Evolutionary conservation across 2,329 filamentous ascomycete species (phyloP).

Genomic region (Berkeleyomyces basicola): DNA sequence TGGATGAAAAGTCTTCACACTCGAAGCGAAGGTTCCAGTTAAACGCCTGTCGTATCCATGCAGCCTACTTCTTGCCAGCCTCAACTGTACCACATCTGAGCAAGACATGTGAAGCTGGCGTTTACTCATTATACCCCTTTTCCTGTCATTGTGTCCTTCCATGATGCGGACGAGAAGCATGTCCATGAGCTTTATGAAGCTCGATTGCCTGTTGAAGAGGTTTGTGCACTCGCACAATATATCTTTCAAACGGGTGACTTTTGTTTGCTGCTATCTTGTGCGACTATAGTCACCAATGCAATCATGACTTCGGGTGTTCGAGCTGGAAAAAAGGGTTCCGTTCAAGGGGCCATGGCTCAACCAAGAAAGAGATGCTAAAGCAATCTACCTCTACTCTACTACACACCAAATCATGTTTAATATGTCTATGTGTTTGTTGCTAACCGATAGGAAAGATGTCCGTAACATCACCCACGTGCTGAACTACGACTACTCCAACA

Average conservation of each 20-base stretch:
- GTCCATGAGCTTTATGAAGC: not conserved
- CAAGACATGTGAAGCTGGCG: not conserved
- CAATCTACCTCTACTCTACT: too few relatives aligned
- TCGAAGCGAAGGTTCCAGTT: slow-evolving; percentile 3
- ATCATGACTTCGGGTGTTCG: slow-evolving; percentile 5
- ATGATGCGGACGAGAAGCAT: not conserved
- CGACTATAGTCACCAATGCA: slow-evolving; percentile 5
- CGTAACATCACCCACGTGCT: slow-evolving; percentile 99
- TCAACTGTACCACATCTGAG: not conserved
- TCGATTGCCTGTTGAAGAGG: slow-evolving; percentile 7
- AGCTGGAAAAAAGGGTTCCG: not conserved
- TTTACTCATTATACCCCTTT: not conserved
- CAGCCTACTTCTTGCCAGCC: not conserved
- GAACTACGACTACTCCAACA: slow-evolving; percentile 99
- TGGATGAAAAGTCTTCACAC: not conserved
- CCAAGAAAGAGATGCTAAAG: not conserved
- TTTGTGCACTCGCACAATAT: not conserved
- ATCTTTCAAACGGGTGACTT: slow-evolving; percentile 3
- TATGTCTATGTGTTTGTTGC: slow-evolving; percentile 22
- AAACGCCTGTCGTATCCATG: slow-evolving; percentile 3
- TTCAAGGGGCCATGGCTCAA: not conserved
- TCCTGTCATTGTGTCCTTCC: not conserved
- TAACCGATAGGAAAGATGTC: slow-evolving; percentile 58
- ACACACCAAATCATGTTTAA: too few relatives aligned
- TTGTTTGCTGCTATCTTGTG: not conserved